These are phyloP conservation scores for Neurospora pannonica DNA, from an alignment of 495 filamentous ascomycete genomes.

Conservation along the genomic window DNA sequence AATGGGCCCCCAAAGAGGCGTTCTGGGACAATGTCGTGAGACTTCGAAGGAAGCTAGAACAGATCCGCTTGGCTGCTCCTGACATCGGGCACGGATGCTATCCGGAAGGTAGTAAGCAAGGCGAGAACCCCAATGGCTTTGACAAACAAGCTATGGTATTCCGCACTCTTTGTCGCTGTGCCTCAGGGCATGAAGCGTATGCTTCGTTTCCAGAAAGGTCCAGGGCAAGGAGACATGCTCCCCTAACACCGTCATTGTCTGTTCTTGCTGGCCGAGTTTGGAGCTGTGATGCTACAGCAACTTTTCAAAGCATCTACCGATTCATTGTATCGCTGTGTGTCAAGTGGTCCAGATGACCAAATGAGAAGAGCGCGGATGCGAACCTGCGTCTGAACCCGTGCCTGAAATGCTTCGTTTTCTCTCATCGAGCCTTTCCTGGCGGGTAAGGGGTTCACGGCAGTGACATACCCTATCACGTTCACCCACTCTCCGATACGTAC, in stretches of 20 bases:
- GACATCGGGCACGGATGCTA: not conserved
- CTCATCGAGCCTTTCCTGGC: not conserved
- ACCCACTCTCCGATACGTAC: conserved; percentile 77
- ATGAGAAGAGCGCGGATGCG: conserved; percentile 57
- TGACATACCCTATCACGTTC: conserved; percentile 79
- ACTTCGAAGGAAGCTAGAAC: not conserved
- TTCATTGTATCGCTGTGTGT: conserved; percentile 54
- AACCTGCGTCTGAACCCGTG: conserved; percentile 12
- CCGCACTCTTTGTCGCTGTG: not conserved
- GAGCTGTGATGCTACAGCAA: not conserved
- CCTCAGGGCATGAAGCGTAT: not conserved
- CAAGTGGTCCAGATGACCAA: conserved; percentile 55
- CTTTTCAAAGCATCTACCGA: conserved; percentile 16
- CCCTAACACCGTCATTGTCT: not conserved
- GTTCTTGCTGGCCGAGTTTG: not conserved
- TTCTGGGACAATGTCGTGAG: not conserved
- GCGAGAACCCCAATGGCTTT: not conserved
- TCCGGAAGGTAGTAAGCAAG: not conserved
- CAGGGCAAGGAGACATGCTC: not conserved
- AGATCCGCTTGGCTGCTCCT: not conserved
- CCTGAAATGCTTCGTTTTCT: not conserved
- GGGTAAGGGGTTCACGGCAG: conserved; percentile 16
- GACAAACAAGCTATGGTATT: not conserved
- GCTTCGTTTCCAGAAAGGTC: not conserved
- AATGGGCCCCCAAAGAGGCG: not conserved